Conservation (phyloP, 2,329 filamentous ascomycete genomes). For the Sporothrix brasiliensis region DNA sequence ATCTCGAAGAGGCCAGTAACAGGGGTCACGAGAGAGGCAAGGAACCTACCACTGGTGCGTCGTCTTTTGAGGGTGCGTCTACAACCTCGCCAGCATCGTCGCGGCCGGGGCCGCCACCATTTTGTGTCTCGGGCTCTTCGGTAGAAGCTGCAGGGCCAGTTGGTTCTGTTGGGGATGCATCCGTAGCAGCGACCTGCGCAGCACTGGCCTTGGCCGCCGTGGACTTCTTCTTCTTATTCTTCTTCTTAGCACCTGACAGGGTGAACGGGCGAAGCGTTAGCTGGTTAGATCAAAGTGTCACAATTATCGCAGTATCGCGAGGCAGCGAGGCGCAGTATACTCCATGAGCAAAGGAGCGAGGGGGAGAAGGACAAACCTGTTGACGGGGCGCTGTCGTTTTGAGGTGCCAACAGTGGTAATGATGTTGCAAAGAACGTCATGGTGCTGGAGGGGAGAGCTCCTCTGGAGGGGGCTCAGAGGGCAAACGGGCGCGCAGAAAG, state of each 20-base stretch:
- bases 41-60: slow-evolving; percentile 26
- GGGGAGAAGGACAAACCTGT: slow-evolving; percentile 29
- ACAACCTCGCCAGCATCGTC: slow-evolving; percentile 33
- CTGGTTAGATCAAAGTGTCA: neutral
- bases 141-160: slow-evolving; percentile 27
- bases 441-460: slow-evolving; percentile 26
- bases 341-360: neutral
- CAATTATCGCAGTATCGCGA: neutral
- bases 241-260: slow-evolving; percentile 55
- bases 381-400: slow-evolving; percentile 31
- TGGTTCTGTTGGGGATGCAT: slow-evolving; percentile 34
- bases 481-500: neutral
- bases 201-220: slow-evolving; percentile 50
- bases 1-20: neutral
- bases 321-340: neutral
- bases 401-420: slow-evolving; percentile 29
- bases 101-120: slow-evolving; percentile 38
- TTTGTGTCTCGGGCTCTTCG: slow-evolving; percentile 32
- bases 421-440: slow-evolving; percentile 33
- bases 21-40: neutral
- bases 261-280: slow-evolving; percentile 2
- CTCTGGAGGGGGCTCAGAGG: neutral
- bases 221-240: slow-evolving; percentile 61
- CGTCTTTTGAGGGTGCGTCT: slow-evolving; percentile 25
- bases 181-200: slow-evolving; percentile 29